A percentile compares a stretch with the other conserved stretches of the same genome.
Evolutionary conservation across 257 asterid genomes (phyloP).

Genomic region (Solanum rostratum): DNA sequence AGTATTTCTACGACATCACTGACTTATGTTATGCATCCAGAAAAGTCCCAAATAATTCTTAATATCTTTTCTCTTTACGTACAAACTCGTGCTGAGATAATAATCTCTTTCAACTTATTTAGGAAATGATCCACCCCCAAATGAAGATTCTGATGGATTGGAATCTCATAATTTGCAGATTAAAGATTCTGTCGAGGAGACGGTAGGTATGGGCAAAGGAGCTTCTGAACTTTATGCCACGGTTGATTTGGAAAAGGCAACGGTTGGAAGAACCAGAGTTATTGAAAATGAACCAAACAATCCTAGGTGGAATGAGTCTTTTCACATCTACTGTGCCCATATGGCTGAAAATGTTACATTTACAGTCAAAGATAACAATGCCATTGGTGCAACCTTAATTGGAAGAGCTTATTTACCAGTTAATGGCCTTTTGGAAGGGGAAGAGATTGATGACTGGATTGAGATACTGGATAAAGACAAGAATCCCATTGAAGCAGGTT

Average conservation of each 20-base stretch:
- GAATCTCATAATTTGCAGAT: slow-evolving; percentile 31
- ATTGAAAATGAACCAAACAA: slow-evolving; percentile 61
- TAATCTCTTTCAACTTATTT: neutral
- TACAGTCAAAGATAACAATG: slow-evolving; percentile 81
- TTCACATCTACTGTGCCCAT: slow-evolving; percentile 85
- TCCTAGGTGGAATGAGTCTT: slow-evolving; percentile 81
- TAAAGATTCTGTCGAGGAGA: slow-evolving; percentile 53
- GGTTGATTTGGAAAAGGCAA: slow-evolving; percentile 73
- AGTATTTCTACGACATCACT: neutral
- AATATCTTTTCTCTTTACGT: neutral
- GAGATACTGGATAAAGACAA: slow-evolving; percentile 67
- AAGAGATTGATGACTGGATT: slow-evolving; percentile 74
- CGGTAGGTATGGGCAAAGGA: slow-evolving; percentile 76
- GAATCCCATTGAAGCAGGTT: slow-evolving; percentile 56
- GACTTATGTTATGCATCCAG: neutral
- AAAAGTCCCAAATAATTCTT: neutral
- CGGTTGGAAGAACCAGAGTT: slow-evolving; percentile 71
- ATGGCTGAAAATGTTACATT: slow-evolving; percentile 57
- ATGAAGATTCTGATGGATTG: neutral
- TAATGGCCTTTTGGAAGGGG: slow-evolving; percentile 64
- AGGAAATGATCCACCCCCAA: neutral
- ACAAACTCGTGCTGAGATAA: neutral
- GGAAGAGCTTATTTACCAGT: slow-evolving; percentile 89
- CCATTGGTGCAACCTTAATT: slow-evolving; percentile 84
- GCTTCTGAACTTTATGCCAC: slow-evolving; percentile 68